Evolutionary conservation across 2,329 filamentous ascomycete genomes (phyloP), one percentile per base, ranked within the genome.

Genomic region (Drechslerella dactyloides): DNA sequence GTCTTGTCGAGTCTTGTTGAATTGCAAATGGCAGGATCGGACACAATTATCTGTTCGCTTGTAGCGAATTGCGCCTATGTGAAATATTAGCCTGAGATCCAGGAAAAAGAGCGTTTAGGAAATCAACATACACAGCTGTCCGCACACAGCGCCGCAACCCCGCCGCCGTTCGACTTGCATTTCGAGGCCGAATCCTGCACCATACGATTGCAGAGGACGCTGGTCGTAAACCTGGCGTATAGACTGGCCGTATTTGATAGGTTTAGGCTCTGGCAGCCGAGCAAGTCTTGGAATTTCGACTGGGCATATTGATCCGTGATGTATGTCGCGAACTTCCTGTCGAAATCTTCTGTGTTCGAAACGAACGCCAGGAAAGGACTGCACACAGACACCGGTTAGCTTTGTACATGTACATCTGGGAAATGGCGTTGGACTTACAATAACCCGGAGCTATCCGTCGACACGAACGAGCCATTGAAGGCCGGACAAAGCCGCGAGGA

Each of bases 191-290:
- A 97, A 78, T 91, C 93, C 80, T 99, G 94, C 56, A 99, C 86
- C 78, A 99, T 90, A 75, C 90, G 85, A 83, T 96, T 97, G 84
- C 94, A 99, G 74, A 99, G 85, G 74, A 96, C 89, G 73, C 90
- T 94, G 52, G 87, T 94, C 3, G 93, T 96, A 81, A 93, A 99
- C 76, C 94, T 89, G 54, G 94, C 93, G 81, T 99, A 99, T 77
- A 93, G 86, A 77, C 89, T 85, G 75, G 86, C 89, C 2, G 91
- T 89, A 78, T 96, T 90, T 63, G 86, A 86, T 64, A 93, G 84
- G 77, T 94, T 86, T 76, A 97, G 83, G 73, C 85, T 85, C 53
- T 85, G 84, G 79, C 94, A 99, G 63, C 93, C 93, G 74, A 99
- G 85, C 53, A 91, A 83, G 59, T 85, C 83, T 79, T 90, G 84